Evolutionary conservation across 768 basidiomycete genomes (phyloP).

Genomic region (Termitomyces sp.): DNA sequence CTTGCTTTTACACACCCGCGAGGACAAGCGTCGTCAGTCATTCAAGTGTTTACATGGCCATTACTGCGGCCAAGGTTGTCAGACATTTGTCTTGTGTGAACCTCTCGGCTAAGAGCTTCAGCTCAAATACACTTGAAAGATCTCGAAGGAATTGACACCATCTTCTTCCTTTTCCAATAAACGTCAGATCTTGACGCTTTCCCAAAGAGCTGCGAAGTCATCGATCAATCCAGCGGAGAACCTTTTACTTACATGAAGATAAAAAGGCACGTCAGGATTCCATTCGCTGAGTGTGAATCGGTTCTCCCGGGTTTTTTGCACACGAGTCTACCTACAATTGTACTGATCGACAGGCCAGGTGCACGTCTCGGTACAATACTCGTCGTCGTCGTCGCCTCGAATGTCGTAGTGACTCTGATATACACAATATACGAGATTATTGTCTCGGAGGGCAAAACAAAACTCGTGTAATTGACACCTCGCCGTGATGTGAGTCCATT

Average conservation of each 20-base stretch:
- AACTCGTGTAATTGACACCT: background rate
- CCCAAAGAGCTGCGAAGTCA: background rate
- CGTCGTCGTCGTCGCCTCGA: too few species aligned
- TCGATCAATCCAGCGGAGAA: background rate
- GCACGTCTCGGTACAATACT: too few species aligned
- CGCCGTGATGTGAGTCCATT: background rate
- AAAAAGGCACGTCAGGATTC: too few species aligned
- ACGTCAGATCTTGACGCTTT: background rate
- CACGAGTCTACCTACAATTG: background rate
- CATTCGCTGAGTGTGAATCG: background rate
- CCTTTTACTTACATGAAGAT: too few species aligned
- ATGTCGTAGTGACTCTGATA: background rate
- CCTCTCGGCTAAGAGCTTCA: background rate
- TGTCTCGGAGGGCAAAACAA: background rate
- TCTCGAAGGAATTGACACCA: background rate
- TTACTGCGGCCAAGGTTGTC: background rate
- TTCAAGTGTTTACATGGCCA: background rate
- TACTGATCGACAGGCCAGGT: background rate
- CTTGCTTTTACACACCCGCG: too few species aligned
- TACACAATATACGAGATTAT: background rate
- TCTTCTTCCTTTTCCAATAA: background rate
- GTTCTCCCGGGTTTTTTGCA: background rate
- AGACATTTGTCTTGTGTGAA: background rate
- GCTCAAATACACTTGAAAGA: background rate
- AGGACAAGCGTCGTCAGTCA: background rate